These are phyloP conservation scores for Pneumocystis murina DNA, from an alignment of 1,139 yeast genomes.

Conservation along the genomic window DNA sequence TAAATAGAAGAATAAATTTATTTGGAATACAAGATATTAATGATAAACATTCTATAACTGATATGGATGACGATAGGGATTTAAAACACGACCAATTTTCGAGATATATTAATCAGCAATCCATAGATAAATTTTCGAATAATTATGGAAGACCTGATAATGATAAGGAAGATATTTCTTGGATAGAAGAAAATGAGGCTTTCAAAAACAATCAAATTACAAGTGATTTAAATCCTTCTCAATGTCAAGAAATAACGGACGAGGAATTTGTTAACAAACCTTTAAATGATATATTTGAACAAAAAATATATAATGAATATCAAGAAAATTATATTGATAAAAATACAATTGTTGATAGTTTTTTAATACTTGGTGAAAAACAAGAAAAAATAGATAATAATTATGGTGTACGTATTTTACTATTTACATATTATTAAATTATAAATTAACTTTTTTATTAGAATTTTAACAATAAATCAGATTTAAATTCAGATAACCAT, in stretches of 20 bases:
- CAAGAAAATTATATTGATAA: not conserved
- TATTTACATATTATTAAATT: not conserved
- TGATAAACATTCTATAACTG: constrained; percentile 8
- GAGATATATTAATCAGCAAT: constrained; percentile 4
- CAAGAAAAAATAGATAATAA: not conserved
- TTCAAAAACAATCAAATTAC: not conserved
- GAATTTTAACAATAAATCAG: not conserved
- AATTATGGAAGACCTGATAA: constrained; percentile 22
- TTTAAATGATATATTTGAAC: not conserved
- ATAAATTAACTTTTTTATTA: not conserved
- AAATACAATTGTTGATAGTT: not conserved
- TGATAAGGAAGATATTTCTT: constrained; percentile 11
- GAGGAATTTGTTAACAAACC: not conserved
- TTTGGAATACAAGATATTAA: constrained; percentile 16
- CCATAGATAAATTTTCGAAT: constrained; percentile 20
- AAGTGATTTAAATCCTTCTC: not conserved
- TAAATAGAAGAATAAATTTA: constrained; percentile 20
- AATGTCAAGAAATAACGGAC: not conserved
- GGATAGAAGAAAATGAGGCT: not conserved
- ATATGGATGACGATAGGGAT: constrained; percentile 18
- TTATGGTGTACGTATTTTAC: not conserved
- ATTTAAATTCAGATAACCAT: not conserved
- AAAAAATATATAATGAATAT: not conserved
- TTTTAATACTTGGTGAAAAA: not conserved
- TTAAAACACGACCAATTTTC: constrained; percentile 21